Base-by-base conservation (phyloP, 345 rosid species). In the Salix suchowensis region DNA sequence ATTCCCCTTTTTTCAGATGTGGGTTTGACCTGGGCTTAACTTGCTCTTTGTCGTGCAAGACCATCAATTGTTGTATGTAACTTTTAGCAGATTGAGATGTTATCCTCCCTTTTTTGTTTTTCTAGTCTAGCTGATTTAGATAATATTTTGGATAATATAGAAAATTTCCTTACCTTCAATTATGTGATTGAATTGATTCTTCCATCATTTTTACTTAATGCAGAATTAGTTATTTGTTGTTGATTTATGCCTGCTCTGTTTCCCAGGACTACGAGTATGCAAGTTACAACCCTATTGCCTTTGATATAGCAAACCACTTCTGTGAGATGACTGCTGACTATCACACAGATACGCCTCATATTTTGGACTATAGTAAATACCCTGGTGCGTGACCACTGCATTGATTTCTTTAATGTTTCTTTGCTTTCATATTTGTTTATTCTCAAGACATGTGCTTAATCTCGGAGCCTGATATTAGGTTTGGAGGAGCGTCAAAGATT, bases 401-500 rank as follows among this genome's bases (percentile, higher is more conserved):
- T 10, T 46, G 4, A 48, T 48, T 8, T 23, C 34, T 44, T 65
- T 69, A 21, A 40, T 32, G 67, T 42, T 52, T 66, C 21, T 16
- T 58, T 68, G 34, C 30, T 39, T 76, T 68, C 18, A 14, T 54
- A 39, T n/a, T 71, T 46, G 64, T 36, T 32, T 46, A 52, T 34
- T 9, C 52, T 28, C 58, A 15, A 46, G 37, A 28, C 28, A 50
- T 4, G 32, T 46, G 70, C 67, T 65, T 73, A 62, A 68, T 75
- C 28, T 78, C 23, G 39, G 73, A 69, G 8, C 60, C 62, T 30
- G 23, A 26, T 66, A 67, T 40, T 78, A 93, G 98, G 85, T 73
- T 76, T 88, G 89, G 97, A 84, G 84, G 97, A 93, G 82, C 94
- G 96, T 39, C 73, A 24, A 77, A 78, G 87, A 52, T 95, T 93